Conservation (phyloP, 805 yeast genomes). For the Saccharomycopsis fibuligera region DNA sequence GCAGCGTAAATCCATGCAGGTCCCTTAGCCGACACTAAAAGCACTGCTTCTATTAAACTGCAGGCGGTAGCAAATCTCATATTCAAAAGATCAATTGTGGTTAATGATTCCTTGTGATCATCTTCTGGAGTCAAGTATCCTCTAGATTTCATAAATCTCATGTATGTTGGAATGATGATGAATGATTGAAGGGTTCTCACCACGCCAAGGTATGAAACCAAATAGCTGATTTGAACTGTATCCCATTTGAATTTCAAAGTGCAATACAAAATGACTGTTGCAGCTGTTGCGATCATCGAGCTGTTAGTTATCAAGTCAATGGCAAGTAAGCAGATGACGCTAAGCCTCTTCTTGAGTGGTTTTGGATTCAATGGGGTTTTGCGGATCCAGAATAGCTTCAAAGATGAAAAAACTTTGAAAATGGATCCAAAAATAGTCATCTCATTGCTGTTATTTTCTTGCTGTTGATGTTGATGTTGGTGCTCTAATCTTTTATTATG, state of each 20-base stretch:
- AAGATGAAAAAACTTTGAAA: conserved; percentile 36
- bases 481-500: not conserved
- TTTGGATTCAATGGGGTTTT: conserved; percentile 27
- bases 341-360: conserved; percentile 34
- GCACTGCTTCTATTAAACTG: not conserved
- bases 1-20: not conserved
- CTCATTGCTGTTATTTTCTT: not conserved
- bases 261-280: conserved; percentile 45
- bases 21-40: not conserved
- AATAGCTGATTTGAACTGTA: conserved; percentile 48
- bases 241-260: conserved; percentile 49
- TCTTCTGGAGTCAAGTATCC: not conserved
- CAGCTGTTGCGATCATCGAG: conserved; percentile 35
- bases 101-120: conserved; percentile 15
- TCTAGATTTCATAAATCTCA: not conserved
- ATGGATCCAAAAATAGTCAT: conserved; percentile 7
- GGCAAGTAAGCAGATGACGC: conserved; percentile 42
- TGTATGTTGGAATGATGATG: not conserved
- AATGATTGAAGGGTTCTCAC: not conserved
- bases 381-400: conserved; percentile 45
- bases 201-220: conserved; percentile 30
- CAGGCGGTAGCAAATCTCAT: not conserved
- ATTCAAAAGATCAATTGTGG: conserved; percentile 1
- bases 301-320: conserved; percentile 40
- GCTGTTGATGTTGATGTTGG: not conserved